Percentiles rank a stretch among this genome's conserved stretches.
Conservation (phyloP, 208 protist genomes). For the Zelonia costaricensis region DNA sequence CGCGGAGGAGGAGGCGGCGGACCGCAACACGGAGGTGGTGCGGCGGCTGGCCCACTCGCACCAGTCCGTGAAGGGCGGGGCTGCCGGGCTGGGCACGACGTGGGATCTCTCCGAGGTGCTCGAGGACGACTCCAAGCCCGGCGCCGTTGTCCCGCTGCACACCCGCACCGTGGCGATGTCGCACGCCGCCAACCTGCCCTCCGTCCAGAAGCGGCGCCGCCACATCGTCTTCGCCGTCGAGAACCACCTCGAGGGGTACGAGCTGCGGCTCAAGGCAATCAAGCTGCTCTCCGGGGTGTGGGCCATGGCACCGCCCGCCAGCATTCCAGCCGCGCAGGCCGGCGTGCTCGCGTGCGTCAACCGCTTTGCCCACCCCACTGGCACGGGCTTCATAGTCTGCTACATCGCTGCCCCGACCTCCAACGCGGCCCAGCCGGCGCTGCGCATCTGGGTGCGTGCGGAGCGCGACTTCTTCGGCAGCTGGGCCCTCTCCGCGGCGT, state of each 20-base stretch:
- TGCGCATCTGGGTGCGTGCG: conserved; percentile 71
- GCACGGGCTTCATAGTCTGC: conserved; percentile 77
- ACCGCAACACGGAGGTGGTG: conserved; percentile 21
- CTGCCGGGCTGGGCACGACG: neutral
- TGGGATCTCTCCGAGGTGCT: conserved; percentile 40
- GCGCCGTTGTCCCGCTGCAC: conserved; percentile 65
- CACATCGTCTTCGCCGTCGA: conserved; percentile 65
- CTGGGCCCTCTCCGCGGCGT: conserved; percentile 41
- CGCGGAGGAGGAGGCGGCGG: conserved; percentile 17
- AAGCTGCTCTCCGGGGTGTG: conserved; percentile 68
- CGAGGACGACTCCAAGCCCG: conserved; percentile 51
- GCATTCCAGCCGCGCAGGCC: conserved; percentile 31
- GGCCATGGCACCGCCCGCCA: conserved; percentile 54
- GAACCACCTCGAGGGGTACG: conserved; percentile 37
- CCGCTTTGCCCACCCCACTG: conserved; percentile 70
- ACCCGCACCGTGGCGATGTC: conserved; percentile 60
- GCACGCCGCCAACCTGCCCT: conserved; percentile 31
- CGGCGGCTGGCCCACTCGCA: conserved; percentile 17
- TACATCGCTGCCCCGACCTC: conserved; percentile 42
- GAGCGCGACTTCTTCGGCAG: conserved; percentile 53
- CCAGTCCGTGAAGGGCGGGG: conserved; percentile 16
- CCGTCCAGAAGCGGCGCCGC: conserved; percentile 51
- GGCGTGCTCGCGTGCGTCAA: conserved; percentile 71
- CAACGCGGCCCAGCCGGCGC: conserved; percentile 8
- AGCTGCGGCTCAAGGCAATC: conserved; percentile 60